A percentile compares a stretch with the other conserved stretches of the same genome.
These are phyloP conservation scores for Nectriaceae sp. DNA, from an alignment of 2,329 filamentous ascomycete species.

Conservation along the genomic window DNA sequence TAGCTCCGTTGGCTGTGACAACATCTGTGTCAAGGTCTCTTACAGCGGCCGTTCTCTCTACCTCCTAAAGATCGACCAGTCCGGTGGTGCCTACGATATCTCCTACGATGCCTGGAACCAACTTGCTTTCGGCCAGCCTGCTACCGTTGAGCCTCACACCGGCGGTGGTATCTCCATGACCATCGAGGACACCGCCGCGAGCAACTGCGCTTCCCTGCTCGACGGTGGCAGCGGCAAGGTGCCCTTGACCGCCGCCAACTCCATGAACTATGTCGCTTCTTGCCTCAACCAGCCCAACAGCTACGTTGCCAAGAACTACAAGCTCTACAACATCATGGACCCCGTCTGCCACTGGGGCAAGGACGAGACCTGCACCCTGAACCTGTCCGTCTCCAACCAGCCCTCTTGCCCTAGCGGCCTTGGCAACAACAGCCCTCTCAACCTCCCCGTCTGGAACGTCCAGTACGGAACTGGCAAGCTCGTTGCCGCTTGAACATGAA, in stretches of 20 bases:
- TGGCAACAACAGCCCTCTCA: slow-evolving; percentile 30
- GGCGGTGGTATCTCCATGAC: slow-evolving; percentile 55
- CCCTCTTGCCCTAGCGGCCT: slow-evolving; percentile 49
- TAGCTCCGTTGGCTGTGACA: slow-evolving; percentile 50
- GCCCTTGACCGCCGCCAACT: slow-evolving; percentile 57
- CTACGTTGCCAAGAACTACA: slow-evolving; percentile 55
- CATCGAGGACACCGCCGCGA: slow-evolving; percentile 49
- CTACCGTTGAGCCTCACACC: slow-evolving; percentile 43
- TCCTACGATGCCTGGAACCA: slow-evolving; percentile 65
- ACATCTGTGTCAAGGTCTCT: slow-evolving; percentile 57
- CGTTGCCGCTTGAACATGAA: slow-evolving; percentile 18
- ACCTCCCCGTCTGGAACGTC: slow-evolving; percentile 51
- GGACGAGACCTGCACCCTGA: slow-evolving; percentile 52
- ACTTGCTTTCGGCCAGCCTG: slow-evolving; percentile 52
- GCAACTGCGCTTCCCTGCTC: slow-evolving; percentile 53
- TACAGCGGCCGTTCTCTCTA: slow-evolving; percentile 51
- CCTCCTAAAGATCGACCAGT: slow-evolving; percentile 60
- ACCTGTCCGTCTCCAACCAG: slow-evolving; percentile 53
- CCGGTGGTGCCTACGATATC: slow-evolving; percentile 59
- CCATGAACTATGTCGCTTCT: slow-evolving; percentile 54
- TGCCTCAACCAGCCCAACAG: slow-evolving; percentile 47
- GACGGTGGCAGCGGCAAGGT: slow-evolving; percentile 51
- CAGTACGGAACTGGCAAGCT: slow-evolving; percentile 50
- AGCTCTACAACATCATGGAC: slow-evolving; percentile 56
- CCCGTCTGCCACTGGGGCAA: slow-evolving; percentile 50